Percentiles rank a stretch among this genome's conserved stretches.
Evolutionary conservation across 2,329 filamentous ascomycete genomes (phyloP).

Genomic region (Colletotrichum navitas): DNA sequence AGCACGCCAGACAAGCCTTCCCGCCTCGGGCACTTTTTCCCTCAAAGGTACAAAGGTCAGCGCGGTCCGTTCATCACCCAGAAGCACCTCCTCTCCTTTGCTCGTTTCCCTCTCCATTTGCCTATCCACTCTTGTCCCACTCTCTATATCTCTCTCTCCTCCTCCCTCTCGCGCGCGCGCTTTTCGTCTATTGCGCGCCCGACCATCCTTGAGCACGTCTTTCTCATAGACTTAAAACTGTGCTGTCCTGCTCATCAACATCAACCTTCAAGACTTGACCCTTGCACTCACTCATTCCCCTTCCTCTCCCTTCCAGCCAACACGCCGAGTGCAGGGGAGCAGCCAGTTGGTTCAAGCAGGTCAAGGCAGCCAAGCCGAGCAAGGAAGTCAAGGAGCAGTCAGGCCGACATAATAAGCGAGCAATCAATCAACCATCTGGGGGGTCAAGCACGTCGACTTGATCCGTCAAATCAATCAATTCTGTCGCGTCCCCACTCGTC

Average conservation of each 20-base stretch:
- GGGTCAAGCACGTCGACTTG: conserved; percentile 17
- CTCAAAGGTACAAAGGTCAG: conserved; percentile 23
- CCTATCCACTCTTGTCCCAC: background rate
- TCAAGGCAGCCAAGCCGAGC: conserved; percentile 11
- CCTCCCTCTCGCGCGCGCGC: background rate
- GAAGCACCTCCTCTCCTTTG: conserved; percentile 20
- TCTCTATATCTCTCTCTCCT: background rate
- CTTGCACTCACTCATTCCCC: background rate
- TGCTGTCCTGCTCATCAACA: background rate
- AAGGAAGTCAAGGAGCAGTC: conserved; percentile 15
- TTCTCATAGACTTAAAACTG: background rate
- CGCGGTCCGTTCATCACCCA: conserved; percentile 24
- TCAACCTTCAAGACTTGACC: background rate
- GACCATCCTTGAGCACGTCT: background rate
- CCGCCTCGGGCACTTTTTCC: conserved; percentile 9
- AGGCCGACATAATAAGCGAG: conserved; percentile 18
- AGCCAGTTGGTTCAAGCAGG: conserved; percentile 10
- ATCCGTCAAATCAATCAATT: conserved; percentile 29
- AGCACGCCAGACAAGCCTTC: conserved; percentile 30
- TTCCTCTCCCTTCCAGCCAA: background rate
- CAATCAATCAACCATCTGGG: conserved; percentile 22
- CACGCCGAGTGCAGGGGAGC: conserved; percentile 8
- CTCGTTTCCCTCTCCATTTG: background rate
- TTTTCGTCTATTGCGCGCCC: background rate
- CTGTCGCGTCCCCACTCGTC: conserved; percentile 36